phyloP scores from a whole-genome alignment of 208 protist species.

The Leishmania arabica region DNA sequence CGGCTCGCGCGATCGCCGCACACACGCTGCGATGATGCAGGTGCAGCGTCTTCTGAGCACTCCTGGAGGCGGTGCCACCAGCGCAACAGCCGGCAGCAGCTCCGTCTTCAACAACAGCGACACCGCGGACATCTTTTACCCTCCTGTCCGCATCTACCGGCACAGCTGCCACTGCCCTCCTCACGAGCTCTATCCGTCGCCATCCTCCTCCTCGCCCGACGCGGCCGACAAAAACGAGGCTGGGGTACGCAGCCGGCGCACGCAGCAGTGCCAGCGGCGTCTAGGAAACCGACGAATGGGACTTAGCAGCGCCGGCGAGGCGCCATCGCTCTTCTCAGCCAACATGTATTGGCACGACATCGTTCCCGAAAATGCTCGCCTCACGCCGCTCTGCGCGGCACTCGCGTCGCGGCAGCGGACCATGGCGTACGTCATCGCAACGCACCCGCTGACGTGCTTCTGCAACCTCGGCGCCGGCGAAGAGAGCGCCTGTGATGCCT shows the following conservation, averaged over 20 bases:
- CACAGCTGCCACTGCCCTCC: constrained; percentile 51
- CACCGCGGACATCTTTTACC: constrained; percentile 48
- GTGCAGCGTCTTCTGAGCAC: constrained; percentile 32
- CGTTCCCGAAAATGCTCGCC: constrained; percentile 51
- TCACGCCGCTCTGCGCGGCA: constrained; percentile 67
- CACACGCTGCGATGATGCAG: constrained; percentile 16
- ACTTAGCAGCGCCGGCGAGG: neutral
- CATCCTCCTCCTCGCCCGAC: neutral
- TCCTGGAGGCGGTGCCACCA: constrained; percentile 7
- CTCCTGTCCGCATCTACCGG: constrained; percentile 49
- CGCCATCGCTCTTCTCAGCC: neutral
- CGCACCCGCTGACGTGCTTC: constrained; percentile 64
- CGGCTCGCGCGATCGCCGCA: constrained; percentile 25
- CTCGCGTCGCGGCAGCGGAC: constrained; percentile 52
- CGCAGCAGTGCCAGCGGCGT: neutral
- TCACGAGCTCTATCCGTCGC: constrained; percentile 28
- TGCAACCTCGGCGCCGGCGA: constrained; percentile 12
- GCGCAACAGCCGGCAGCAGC: neutral
- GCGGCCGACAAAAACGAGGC: neutral
- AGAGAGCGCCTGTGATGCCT: constrained; percentile 7
- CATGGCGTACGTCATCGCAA: constrained; percentile 66
- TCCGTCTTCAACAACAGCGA: neutral
- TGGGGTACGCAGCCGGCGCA: neutral
- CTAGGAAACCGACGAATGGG: neutral
- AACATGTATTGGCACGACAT: constrained; percentile 38